These are phyloP conservation scores for Pharnaceum exiguum DNA, from an alignment of 148 eudicot species.

Conservation along the genomic window DNA sequence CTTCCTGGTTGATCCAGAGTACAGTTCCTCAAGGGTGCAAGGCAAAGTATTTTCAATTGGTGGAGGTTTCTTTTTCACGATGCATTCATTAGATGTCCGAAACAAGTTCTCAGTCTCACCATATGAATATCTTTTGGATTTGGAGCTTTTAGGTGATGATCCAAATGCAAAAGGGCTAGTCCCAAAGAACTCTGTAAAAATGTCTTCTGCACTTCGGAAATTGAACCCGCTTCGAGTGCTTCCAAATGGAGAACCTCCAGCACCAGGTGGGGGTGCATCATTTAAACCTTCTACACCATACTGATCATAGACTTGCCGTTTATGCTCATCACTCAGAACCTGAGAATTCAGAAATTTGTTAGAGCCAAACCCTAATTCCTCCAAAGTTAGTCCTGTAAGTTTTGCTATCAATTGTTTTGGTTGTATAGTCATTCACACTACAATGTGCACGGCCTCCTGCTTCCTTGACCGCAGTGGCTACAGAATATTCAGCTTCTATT, in stretches of 20 bases:
- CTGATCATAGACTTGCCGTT: slow-evolving; percentile 55
- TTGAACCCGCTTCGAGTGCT: slow-evolving; percentile 42
- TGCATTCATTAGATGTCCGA: slow-evolving; percentile 27
- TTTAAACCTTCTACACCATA: slow-evolving; percentile 88
- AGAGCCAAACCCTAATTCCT: background rate
- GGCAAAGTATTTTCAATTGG: slow-evolving; percentile 63
- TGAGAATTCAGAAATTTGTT: background rate
- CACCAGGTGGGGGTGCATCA: slow-evolving; percentile 49
- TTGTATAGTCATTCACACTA: too few species aligned
- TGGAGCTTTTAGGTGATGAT: slow-evolving; percentile 39
- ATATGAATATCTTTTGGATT: slow-evolving; percentile 44
- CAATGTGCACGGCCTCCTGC: too few species aligned
- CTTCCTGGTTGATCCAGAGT: slow-evolving; percentile 68
- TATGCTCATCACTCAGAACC: slow-evolving; percentile 78
- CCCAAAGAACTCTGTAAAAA: slow-evolving; percentile 87
- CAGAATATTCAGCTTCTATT: too few species aligned
- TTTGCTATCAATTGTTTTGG: too few species aligned
- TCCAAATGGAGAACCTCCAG: slow-evolving; percentile 22
- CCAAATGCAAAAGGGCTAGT: slow-evolving; percentile 74
- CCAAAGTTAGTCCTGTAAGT: background rate
- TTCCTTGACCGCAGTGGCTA: too few species aligned
- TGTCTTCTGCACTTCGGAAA: slow-evolving; percentile 85
- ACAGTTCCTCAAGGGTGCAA: slow-evolving; percentile 79
- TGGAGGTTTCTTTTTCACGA: slow-evolving; percentile 58
- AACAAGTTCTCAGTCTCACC: slow-evolving; percentile 41